Percentiles rank a stretch among this genome's conserved stretches.
Conservation (phyloP, 441 rosid genomes). For the Corymbia calophylla region DNA sequence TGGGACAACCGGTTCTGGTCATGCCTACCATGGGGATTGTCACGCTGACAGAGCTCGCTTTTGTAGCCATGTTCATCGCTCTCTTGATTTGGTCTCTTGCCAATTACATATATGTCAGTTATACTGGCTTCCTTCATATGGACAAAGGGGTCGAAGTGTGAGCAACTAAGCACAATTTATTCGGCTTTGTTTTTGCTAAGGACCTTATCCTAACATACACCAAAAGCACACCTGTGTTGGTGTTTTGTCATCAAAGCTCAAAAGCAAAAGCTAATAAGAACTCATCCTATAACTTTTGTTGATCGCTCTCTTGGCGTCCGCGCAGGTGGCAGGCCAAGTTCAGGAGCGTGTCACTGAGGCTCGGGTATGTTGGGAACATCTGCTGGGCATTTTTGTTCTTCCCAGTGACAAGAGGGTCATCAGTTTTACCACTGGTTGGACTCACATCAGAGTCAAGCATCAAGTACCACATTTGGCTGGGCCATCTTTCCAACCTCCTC, state of each 20-base stretch:
- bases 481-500: constrained; percentile 28
- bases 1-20: constrained; percentile 31
- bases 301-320: background rate
- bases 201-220: background rate
- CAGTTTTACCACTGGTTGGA: constrained; percentile 39
- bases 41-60: constrained; percentile 31
- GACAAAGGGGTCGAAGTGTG: constrained; percentile 39
- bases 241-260: background rate
- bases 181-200: background rate
- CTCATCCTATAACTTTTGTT: background rate
- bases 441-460: constrained; percentile 52
- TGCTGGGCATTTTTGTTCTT: constrained; percentile 49
- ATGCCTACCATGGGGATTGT: constrained; percentile 51
- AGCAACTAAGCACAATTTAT: background rate
- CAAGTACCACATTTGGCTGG: constrained; percentile 60
- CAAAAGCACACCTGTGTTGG: background rate
- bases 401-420: constrained; percentile 52
- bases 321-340: constrained; percentile 48
- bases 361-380: constrained; percentile 40
- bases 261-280: background rate
- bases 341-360: constrained; percentile 24
- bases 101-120: constrained; percentile 36
- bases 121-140: constrained; percentile 16
- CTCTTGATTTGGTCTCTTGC: constrained; percentile 45
- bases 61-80: constrained; percentile 39